phyloP scores from a whole-genome alignment of 139 green algal species.

The Chlamydomonas sp. region DNA sequence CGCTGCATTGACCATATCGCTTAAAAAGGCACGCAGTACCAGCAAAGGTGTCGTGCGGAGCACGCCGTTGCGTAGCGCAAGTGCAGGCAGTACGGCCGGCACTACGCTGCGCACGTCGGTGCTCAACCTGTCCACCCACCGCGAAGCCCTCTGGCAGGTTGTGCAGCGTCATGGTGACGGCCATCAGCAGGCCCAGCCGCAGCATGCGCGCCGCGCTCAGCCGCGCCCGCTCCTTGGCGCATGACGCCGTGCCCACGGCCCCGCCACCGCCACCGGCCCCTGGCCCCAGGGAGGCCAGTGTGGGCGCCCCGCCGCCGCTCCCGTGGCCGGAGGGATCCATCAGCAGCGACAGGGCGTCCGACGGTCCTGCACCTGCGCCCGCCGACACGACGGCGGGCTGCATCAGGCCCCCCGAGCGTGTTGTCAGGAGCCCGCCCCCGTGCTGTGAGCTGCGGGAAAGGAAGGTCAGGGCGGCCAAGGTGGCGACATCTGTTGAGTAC shows the following conservation, averaged over 20 bases:
- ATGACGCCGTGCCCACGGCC: background rate
- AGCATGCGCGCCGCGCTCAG: constrained; percentile 22
- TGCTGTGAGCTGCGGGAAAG: no score
- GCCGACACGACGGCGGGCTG: no score
- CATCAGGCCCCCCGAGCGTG: no score
- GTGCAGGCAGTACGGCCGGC: no score
- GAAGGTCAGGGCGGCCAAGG: no score
- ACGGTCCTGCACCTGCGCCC: no score
- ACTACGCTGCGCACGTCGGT: background rate
- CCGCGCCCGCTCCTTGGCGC: background rate
- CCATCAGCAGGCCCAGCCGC: constrained; percentile 66
- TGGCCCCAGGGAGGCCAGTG: background rate
- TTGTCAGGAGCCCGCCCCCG: no score
- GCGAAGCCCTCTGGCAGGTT: constrained; percentile 91
- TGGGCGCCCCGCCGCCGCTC: background rate
- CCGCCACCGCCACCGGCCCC: background rate
- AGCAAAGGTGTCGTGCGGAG: no score
- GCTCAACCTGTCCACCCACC: constrained; percentile 34
- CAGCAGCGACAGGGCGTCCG: background rate
- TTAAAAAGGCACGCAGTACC: no score
- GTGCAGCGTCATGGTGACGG: constrained; percentile 90
- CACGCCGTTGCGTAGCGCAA: no score
- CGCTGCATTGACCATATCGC: no score
- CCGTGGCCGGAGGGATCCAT: constrained; percentile 56
- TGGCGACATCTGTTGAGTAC: no score